These are phyloP conservation scores for Cordyceps cateniannulata DNA, from an alignment of 2,329 filamentous ascomycete species.

Conservation along the genomic window DNA sequence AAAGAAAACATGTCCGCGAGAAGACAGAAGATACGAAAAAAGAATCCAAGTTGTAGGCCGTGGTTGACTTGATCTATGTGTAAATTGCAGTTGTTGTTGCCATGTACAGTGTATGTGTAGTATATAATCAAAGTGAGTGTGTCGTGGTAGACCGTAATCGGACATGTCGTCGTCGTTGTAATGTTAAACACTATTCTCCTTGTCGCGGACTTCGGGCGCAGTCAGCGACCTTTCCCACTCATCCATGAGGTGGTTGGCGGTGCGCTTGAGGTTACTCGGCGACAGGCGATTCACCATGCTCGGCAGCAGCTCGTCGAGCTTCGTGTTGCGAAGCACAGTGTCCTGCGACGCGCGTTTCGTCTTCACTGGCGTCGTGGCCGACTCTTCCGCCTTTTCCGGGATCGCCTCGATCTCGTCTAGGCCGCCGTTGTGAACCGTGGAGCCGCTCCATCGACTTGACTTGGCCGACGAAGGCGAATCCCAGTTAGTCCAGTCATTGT, in stretches of 20 bases:
- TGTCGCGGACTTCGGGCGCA: constrained; percentile 23
- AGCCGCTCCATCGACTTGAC: constrained; percentile 58
- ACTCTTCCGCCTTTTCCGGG: constrained; percentile 43
- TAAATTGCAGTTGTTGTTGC: background rate
- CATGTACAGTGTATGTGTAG: background rate
- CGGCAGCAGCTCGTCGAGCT: constrained; percentile 55
- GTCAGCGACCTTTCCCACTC: constrained; percentile 71
- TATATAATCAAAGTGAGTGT: background rate
- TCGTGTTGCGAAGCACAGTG: constrained; percentile 31
- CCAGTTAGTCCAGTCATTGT: constrained; percentile 61
- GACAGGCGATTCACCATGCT: constrained; percentile 65
- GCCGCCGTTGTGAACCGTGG: constrained; percentile 40
- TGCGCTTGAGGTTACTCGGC: constrained; percentile 72
- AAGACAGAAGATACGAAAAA: background rate
- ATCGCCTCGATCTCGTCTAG: constrained; percentile 38
- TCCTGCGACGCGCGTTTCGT: constrained; percentile 26
- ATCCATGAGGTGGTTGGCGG: constrained; percentile 78
- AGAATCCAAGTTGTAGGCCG: background rate
- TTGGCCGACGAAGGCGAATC: constrained; percentile 49
- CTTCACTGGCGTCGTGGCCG: constrained; percentile 42
- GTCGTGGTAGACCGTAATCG: background rate
- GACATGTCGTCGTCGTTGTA: background rate
- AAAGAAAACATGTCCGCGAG: background rate
- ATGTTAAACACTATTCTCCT: constrained; percentile 27
- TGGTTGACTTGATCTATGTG: constrained; percentile 5